Conservation (phyloP, 1,284 basidiomycete genomes). For the Caloboletus inedulis region DNA sequence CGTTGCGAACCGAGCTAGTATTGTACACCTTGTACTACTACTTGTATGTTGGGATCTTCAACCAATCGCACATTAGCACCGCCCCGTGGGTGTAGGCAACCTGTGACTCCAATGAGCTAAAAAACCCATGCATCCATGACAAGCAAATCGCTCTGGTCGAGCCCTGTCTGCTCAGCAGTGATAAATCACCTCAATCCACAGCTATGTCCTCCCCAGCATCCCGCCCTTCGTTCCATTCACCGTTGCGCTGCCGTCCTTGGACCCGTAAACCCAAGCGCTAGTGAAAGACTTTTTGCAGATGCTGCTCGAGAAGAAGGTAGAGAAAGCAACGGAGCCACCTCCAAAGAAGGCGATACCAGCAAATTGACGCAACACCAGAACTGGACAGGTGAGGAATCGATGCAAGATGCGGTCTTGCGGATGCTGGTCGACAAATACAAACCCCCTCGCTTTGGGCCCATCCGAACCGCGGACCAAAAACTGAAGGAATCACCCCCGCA, state of each 20-base stretch:
- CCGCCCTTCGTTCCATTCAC: conserved; percentile 3
- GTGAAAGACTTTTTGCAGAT: conserved; percentile 64
- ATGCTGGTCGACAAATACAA: conserved; percentile 88
- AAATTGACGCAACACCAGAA: conserved; percentile 43
- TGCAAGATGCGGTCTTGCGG: conserved; percentile 70
- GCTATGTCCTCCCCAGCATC: neutral
- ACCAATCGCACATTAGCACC: neutral
- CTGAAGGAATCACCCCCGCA: conserved; percentile 50
- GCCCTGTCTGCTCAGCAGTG: neutral
- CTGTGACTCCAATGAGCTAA: neutral
- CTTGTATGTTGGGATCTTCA: neutral
- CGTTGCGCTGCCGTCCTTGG: neutral
- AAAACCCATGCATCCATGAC: neutral
- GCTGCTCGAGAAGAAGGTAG: conserved; percentile 54
- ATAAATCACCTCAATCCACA: neutral
- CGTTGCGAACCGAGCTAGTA: neutral
- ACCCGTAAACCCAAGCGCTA: conserved; percentile 2
- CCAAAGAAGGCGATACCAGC: neutral
- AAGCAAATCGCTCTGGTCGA: neutral
- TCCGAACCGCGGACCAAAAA: conserved; percentile 72
- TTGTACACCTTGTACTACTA: neutral
- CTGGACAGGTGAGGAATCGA: conserved; percentile 76
- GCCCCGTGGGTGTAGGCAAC: neutral
- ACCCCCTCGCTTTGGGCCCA: conserved; percentile 62
- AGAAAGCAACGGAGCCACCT: conserved; percentile 21